Percentiles rank a stretch among this genome's conserved stretches.
phyloP scores from a whole-genome alignment of 352 stramenopile species.

The Pythium sukuiense region DNA sequence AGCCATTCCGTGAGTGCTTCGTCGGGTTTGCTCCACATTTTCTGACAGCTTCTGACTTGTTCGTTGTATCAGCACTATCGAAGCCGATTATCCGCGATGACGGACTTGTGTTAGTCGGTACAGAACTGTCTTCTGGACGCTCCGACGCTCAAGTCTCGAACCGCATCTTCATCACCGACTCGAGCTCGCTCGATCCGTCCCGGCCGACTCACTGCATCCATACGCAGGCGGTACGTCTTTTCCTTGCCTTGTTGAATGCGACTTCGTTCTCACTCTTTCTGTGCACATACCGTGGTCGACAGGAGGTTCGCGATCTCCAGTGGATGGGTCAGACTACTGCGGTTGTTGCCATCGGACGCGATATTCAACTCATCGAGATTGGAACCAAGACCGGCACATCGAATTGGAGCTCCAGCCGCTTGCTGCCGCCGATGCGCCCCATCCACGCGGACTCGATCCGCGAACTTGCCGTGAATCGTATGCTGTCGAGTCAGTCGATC shows the following conservation, averaged over 20 bases:
- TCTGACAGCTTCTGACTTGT: not conserved
- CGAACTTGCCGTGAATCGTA: conserved; percentile 52
- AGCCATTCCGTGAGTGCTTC: conserved; percentile 23
- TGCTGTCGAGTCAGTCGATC: not conserved
- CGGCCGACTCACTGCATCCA: conserved; percentile 35
- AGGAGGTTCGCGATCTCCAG: conserved; percentile 76
- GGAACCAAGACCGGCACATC: conserved; percentile 10
- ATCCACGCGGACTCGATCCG: conserved; percentile 76
- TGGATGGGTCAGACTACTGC: conserved; percentile 53
- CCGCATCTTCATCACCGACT: conserved; percentile 66
- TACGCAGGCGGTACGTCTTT: conserved; percentile 41
- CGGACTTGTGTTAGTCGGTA: conserved; percentile 69
- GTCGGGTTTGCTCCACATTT: not conserved
- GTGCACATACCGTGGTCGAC: not conserved
- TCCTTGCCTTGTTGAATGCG: not conserved
- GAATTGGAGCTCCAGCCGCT: conserved; percentile 13
- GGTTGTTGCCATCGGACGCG: conserved; percentile 63
- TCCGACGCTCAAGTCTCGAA: conserved; percentile 24
- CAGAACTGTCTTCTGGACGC: conserved; percentile 32
- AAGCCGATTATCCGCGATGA: conserved; percentile 80
- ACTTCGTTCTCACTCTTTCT: not conserved
- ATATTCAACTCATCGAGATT: conserved; percentile 66
- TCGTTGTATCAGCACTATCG: conserved; percentile 50
- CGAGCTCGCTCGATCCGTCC: conserved; percentile 27
- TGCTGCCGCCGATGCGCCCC: conserved; percentile 53